Base-by-base conservation (phyloP, 352 stramenopile genomes). In the Phytopythium vexans region DNA sequence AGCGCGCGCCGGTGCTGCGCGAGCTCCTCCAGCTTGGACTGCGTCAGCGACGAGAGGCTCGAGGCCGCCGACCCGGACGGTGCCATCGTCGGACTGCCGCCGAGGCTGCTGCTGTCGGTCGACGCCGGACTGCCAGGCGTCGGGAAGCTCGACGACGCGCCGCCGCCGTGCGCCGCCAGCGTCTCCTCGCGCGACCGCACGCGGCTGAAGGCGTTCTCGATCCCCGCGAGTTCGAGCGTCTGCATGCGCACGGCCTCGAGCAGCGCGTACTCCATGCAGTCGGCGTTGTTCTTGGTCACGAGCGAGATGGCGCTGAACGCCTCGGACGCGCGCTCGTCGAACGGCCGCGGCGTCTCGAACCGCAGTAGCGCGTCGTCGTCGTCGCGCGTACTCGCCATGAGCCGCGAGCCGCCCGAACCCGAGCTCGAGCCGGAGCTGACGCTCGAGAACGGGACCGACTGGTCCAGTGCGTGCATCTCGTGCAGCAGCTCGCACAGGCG, bases 161-260 rank as follows among this genome's bases (percentile, higher is more conserved):
- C 60, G 51, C 58, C 50, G 36, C 65, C 64, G 40, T 70, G 70
- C 21, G 58, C 41, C 15, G 76, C 46, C 2, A 88, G 57, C 27
- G 64, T 61, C 21, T 85, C 66, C 56, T 88, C 80, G 27, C 77
- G 79, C 52, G 57, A 34, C 0, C 66, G 68, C 15, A 94, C 54
- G 16, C 83, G 79, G 21, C 56, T 49, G 55, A 92, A 94, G 4
- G 75, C 72, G 45, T 89, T 77, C 54, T 94, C 83, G 37, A 94
- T 87, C 10, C 74, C 77, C 2, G 77, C 79, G 10, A 94, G 51
- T 31, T 92, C 73, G 16, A 91, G 62, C 43, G 75, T 89, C 61
- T 92, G 81, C 83, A 91, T 94, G 48, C 83, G 79, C 8, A 88
- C 77, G 43, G 88, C 66, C 53, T 94, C 83, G 15, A 90, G 56